These are phyloP conservation scores for Tuber magnatum DNA, from an alignment of 495 filamentous ascomycete species.

Conservation along the genomic window DNA sequence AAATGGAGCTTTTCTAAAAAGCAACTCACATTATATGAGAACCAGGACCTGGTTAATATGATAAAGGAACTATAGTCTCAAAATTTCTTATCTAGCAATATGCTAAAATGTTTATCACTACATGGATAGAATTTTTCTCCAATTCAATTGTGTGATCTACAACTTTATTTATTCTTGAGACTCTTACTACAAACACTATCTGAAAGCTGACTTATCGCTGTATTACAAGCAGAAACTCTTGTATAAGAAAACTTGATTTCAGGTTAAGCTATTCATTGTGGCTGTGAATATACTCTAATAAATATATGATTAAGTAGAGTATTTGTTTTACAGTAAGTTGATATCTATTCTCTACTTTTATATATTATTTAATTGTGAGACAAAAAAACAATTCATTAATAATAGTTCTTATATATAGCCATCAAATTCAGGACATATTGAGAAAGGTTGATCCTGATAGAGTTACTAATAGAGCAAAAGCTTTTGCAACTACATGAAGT, in stretches of 20 bases:
- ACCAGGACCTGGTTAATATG: neutral
- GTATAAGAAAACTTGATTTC: neutral
- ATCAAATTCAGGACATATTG: neutral
- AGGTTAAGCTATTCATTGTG: constrained; percentile 6
- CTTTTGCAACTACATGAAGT: neutral
- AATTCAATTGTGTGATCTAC: neutral
- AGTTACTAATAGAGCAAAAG: neutral
- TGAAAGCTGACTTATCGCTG: neutral
- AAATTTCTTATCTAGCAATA: neutral
- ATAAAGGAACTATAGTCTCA: neutral
- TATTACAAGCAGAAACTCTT: neutral
- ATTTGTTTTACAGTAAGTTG: constrained; percentile 6
- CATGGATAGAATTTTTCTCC: neutral
- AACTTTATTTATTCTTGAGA: neutral
- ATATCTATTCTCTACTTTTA: no score
- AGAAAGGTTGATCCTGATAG: neutral
- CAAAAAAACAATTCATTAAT: no score
- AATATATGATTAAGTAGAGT: constrained; percentile 5
- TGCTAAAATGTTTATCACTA: neutral
- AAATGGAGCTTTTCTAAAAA: neutral
- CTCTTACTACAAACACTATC: neutral
- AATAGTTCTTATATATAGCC: no score
- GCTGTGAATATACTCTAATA: neutral
- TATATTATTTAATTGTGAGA: no score
- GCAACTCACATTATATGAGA: neutral